Evolutionary conservation across 495 filamentous ascomycete genomes (phyloP).

Genomic region (Penicillium odoratum): DNA sequence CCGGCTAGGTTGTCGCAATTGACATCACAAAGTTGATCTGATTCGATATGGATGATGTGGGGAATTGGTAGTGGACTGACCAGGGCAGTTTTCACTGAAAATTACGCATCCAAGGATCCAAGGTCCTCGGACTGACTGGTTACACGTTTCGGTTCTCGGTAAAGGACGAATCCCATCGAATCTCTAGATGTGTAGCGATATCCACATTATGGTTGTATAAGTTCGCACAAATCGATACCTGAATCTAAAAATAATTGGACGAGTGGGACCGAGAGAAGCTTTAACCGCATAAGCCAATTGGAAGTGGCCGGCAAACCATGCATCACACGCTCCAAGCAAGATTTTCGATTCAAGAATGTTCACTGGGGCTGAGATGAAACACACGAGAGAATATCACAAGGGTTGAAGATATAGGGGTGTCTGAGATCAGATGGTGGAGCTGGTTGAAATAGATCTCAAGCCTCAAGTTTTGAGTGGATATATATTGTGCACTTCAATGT

Average conservation of each 20-base stretch:
- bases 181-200: background rate
- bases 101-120: no score
- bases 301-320: slow-evolving; percentile 2
- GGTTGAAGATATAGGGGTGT: no score
- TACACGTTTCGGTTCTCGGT: background rate
- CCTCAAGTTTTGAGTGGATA: no score
- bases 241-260: slow-evolving; percentile 1
- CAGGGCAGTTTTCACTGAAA: no score
- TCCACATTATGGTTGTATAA: background rate
- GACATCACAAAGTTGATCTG: background rate
- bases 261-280: background rate
- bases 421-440: no score
- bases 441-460: no score
- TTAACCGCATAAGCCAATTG: slow-evolving; percentile 6
- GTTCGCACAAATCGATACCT: background rate
- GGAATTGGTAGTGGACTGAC: background rate
- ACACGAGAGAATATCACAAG: background rate
- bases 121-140: background rate
- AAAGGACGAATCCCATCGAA: background rate
- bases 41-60: background rate
- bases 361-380: background rate
- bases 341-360: background rate
- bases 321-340: slow-evolving; percentile 4
- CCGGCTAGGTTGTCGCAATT: slow-evolving; percentile 1
- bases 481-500: no score